Percentiles rank a stretch among this genome's conserved stretches.
Conservation (phyloP, 192 early-diverging fungal species). For the Podochytrium sp. region DNA sequence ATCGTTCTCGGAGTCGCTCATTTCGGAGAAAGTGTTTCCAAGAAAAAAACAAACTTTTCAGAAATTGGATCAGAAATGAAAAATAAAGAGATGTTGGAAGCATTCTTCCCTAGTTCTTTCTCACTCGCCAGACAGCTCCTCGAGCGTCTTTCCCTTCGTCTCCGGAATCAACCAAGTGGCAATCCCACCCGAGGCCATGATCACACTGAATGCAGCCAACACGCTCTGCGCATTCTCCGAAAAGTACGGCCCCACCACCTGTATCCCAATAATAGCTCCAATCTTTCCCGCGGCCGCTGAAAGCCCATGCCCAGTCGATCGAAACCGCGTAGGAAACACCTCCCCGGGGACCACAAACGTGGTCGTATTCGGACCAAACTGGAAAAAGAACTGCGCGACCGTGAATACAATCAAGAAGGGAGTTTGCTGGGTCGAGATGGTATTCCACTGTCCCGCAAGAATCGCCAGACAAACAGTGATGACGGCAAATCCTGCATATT, state of each 20-base stretch:
- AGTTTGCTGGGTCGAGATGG: constrained; percentile 19
- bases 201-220: constrained; percentile 34
- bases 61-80: not conserved
- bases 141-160: constrained; percentile 74
- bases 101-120: not conserved
- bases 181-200: constrained; percentile 62
- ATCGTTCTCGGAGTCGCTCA: constrained; percentile 1
- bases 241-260: constrained; percentile 50
- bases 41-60: not conserved
- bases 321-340: constrained; percentile 75
- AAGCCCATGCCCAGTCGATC: constrained; percentile 80
- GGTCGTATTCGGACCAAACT: constrained; percentile 95
- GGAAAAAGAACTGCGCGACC: constrained; percentile 71
- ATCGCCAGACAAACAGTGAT: constrained; percentile 75
- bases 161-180: constrained; percentile 75
- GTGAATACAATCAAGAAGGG: constrained; percentile 54
- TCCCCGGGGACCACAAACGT: constrained; percentile 79
- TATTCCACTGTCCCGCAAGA: constrained; percentile 40
- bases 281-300: constrained; percentile 78
- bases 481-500: constrained; percentile 85
- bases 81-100: not conserved
- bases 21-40: not conserved
- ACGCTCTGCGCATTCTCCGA: constrained; percentile 19
- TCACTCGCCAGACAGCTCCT: constrained; percentile 58
- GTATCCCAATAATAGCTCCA: constrained; percentile 70